A percentile compares a stretch with the other conserved stretches of the same genome.
Conservation (phyloP, 2,329 filamentous ascomycete species). For the Drechslera avenae region DNA sequence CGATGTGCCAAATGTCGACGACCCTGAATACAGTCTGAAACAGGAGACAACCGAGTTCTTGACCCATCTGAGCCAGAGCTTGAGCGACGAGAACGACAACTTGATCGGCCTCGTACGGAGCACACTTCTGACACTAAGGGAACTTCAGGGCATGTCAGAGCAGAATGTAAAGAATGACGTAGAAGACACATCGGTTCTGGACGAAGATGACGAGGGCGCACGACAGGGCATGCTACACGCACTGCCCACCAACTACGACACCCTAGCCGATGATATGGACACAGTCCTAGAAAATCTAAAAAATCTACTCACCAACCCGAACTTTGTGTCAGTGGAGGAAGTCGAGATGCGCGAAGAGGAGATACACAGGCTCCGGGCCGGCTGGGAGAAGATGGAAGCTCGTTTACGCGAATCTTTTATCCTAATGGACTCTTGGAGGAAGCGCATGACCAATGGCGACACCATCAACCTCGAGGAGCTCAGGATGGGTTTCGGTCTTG, state of each 20-base stretch:
- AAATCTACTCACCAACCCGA: conserved; percentile 87
- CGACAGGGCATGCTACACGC: conserved; percentile 49
- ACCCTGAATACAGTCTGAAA: conserved; percentile 70
- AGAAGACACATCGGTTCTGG: conserved; percentile 34
- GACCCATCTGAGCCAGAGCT: conserved; percentile 77
- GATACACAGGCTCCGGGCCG: conserved; percentile 78
- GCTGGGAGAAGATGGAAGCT: conserved; percentile 92
- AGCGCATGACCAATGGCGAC: conserved; percentile 72
- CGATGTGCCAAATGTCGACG: conserved; percentile 58
- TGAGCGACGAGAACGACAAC: conserved; percentile 91
- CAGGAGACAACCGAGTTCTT: conserved; percentile 91
- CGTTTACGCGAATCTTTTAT: conserved; percentile 88
- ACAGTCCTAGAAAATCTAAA: conserved; percentile 79
- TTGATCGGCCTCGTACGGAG: conserved; percentile 73
- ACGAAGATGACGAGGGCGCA: conserved; percentile 40
- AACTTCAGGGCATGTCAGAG: conserved; percentile 61
- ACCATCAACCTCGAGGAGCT: conserved; percentile 66
- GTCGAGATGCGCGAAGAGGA: conserved; percentile 92
- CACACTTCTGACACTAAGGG: conserved; percentile 72
- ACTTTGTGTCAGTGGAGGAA: conserved; percentile 94
- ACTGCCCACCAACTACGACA: conserved; percentile 67
- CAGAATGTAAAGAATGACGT: conserved; percentile 32
- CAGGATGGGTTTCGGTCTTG: conserved; percentile 66
- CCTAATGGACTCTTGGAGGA: conserved; percentile 92
- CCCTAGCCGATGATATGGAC: conserved; percentile 74